Conservation (phyloP, 225 moss, liverwort and hornwort species). For the Pleurozium schreberi region DNA sequence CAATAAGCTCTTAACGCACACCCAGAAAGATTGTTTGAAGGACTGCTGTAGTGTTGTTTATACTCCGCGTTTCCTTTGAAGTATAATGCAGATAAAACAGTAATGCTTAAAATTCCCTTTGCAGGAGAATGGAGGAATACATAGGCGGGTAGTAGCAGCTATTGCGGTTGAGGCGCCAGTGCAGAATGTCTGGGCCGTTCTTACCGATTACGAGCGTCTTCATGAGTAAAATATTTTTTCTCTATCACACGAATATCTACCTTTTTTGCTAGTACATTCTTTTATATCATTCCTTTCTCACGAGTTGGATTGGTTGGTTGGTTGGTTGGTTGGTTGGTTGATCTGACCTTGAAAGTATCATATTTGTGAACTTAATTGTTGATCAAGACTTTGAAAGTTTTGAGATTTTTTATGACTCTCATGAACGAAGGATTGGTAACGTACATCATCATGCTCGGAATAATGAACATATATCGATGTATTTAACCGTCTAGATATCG, state of each 20-base stretch:
- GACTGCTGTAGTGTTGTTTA: neutral
- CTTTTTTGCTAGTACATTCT: neutral
- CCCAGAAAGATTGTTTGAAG: neutral
- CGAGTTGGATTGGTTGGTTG: neutral
- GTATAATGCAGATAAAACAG: neutral
- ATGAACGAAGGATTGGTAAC: neutral
- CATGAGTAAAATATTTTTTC: constrained; percentile 50
- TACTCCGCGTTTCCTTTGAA: neutral
- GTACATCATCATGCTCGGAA: neutral
- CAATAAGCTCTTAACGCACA: neutral
- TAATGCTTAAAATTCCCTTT: neutral
- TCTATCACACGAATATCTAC: neutral
- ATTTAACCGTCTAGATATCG: neutral
- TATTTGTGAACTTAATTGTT: neutral
- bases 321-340: neutral
- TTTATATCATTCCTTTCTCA: neutral
- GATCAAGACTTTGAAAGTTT: neutral
- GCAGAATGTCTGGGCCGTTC: constrained; percentile 69
- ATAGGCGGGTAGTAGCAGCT: constrained; percentile 83
- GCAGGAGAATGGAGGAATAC: constrained; percentile 89
- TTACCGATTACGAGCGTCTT: constrained; percentile 80
- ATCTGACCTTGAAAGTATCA: neutral
- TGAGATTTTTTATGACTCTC: neutral
- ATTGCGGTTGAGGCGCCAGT: constrained; percentile 85
- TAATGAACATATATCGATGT: neutral